These are phyloP conservation scores for Nematocida sp. DNA, from an alignment of 371 early-diverging fungal species.

Conservation along the genomic window DNA sequence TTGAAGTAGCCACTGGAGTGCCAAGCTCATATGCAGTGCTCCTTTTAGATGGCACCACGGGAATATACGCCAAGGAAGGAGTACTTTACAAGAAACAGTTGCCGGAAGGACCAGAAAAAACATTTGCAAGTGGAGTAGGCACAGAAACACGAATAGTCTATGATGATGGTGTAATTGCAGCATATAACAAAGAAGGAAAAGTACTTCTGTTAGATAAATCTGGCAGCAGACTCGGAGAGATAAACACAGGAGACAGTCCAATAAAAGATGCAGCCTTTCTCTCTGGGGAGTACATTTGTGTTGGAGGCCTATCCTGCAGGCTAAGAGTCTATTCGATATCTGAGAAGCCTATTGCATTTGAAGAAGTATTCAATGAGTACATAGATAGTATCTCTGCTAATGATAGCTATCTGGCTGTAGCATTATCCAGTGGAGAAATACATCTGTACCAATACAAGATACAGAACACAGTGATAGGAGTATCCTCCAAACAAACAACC, in stretches of 20 bases:
- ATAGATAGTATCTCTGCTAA: conserved; percentile 18
- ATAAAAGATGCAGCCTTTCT: conserved; percentile 9
- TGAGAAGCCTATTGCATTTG: not conserved
- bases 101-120: conserved; percentile 15
- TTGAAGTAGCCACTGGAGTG: not conserved
- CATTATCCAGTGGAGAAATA: conserved; percentile 36
- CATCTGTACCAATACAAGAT: conserved; percentile 27
- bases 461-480: not conserved
- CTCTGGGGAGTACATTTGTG: not conserved
- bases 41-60: not conserved
- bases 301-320: conserved; percentile 32
- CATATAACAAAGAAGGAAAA: conserved; percentile 28
- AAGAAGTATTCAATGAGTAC: conserved; percentile 28
- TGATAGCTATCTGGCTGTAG: conserved; percentile 6
- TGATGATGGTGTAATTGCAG: conserved; percentile 8
- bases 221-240: conserved; percentile 8
- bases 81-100: not conserved
- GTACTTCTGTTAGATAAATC: conserved; percentile 12
- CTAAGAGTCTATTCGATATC: conserved; percentile 13
- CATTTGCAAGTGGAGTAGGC: not conserved
- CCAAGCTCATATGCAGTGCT: conserved; percentile 5
- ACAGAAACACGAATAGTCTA: not conserved
- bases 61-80: conserved; percentile 1
- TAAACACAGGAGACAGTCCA: conserved; percentile 1
- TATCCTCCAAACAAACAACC: no score